A percentile compares a stretch with the other conserved stretches of the same genome.
Conservation (phyloP, 768 basidiomycete genomes). For the Naganishia onofrii region DNA sequence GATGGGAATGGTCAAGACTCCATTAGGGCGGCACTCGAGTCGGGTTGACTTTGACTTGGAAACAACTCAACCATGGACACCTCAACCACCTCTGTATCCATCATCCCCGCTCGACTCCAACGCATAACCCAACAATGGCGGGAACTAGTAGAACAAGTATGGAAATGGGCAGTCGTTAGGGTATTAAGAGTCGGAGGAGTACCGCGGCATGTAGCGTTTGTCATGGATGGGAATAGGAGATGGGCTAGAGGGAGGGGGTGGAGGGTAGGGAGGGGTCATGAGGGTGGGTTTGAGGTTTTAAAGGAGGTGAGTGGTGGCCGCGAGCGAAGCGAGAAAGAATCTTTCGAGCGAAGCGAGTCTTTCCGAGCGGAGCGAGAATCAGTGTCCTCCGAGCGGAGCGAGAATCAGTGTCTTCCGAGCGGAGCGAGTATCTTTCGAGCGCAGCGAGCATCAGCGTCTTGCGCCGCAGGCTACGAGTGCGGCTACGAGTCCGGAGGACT, state of each 20-base stretch:
- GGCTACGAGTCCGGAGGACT: not conserved
- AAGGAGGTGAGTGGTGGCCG: slow-evolving; percentile 61
- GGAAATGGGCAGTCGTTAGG: slow-evolving; percentile 34
- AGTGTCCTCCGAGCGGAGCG: too few species aligned
- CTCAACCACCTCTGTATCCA: too few species aligned
- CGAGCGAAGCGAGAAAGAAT: not conserved
- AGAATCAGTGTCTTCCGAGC: too few species aligned
- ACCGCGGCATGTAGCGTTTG: slow-evolving; percentile 85
- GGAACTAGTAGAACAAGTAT: not conserved
- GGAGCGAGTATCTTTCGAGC: not conserved
- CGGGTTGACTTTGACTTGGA: not conserved
- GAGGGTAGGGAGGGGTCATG: slow-evolving; percentile 73
- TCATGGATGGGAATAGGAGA: slow-evolving; percentile 95
- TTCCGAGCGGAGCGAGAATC: too few species aligned
- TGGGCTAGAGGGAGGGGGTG: slow-evolving; percentile 66
- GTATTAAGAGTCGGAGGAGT: slow-evolving; percentile 78
- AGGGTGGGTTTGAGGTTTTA: slow-evolving; percentile 76
- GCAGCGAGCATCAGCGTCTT: not conserved
- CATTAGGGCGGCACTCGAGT: too few species aligned
- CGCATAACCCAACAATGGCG: not conserved
- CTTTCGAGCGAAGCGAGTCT: not conserved
- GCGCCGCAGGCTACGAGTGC: not conserved
- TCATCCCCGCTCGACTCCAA: not conserved
- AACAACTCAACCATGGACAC: not conserved
- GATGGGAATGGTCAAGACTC: too few species aligned